Evolutionary conservation across 2,329 filamentous ascomycete species (phyloP), one percentile per base, ranked within the genome.

Genomic region (Colletotrichum neosansevieriae): DNA sequence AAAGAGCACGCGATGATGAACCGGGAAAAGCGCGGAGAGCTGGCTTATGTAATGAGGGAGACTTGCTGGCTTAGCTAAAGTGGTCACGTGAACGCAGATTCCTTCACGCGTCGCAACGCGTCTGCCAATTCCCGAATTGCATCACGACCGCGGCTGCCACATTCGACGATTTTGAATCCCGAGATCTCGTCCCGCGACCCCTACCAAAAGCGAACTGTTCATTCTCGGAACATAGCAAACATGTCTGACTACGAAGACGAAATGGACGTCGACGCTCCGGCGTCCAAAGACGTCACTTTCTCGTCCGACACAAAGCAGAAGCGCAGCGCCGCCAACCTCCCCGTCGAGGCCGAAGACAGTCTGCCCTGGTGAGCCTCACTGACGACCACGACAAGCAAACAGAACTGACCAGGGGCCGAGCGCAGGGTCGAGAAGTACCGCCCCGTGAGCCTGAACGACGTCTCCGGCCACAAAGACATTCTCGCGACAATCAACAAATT

Each of bases 401-500:
- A 15, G 10, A 3, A n/a, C 36, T 38, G 36, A 38, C 36, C 11
- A 38, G 9, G 19, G 9, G 10, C 15, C 15, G 15, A 38, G 36
- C 15, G 7, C 69, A 94, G 92, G 94, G 94, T 99, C 9, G 96
- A 99, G 78, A 99, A 99, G 77, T 99, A 98, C 81, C 89, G 96
- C 60, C 96, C 96, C 17, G 90, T 91, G 70, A 94, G 92, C 2
- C 88, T 99, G 51, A 89, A 91, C 73, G 96, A 99, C 80, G 96
- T 99, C 66, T 97, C 94, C 3, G 96, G 96, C 19, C 96, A 99
- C 80, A 92, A 98, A 77, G 96, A 99, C 80, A 98, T 99, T 76
- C 89, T 99, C 71, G 91, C 94, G 4, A 99, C 96, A 2, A 97
- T 99, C 83, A 98, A 98, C 85, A 96, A 94, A 79, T 99, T 99